Conservation (phyloP, 225 moss, liverwort and hornwort species). For the Marchantia polymorpha region DNA sequence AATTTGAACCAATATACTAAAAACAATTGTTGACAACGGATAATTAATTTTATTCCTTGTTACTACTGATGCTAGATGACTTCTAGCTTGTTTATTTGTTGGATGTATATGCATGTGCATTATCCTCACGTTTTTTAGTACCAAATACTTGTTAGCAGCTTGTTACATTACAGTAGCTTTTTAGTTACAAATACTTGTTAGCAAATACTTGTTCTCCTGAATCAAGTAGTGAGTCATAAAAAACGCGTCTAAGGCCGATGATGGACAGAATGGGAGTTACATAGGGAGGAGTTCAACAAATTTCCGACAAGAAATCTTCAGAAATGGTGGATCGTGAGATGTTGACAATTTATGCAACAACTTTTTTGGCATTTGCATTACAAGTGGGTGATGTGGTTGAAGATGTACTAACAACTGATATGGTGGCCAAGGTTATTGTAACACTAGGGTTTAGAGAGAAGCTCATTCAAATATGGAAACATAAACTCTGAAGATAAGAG, state of each 20-base stretch:
- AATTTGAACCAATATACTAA: slow-evolving; percentile 84
- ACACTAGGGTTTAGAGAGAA: too few species aligned
- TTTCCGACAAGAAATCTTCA: slow-evolving; percentile 42
- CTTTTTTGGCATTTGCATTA: slow-evolving; percentile 83
- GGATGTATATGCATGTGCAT: slow-evolving; percentile 64
- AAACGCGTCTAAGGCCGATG: slow-evolving; percentile 48
- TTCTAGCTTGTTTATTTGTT: slow-evolving; percentile 78
- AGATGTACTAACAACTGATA: too few species aligned
- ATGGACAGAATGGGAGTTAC: slow-evolving; percentile 46
- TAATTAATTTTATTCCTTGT: slow-evolving; percentile 63
- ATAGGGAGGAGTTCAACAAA: slow-evolving; percentile 29
- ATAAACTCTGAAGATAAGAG: too few species aligned
- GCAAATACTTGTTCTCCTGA: too few species aligned
- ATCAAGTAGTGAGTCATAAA: slow-evolving; percentile 94
- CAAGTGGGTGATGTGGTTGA: slow-evolving; percentile 88
- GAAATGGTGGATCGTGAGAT: slow-evolving; percentile 72
- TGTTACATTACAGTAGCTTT: too few species aligned
- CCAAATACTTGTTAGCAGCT: too few species aligned
- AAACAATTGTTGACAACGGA: slow-evolving; percentile 66
- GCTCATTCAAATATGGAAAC: too few species aligned
- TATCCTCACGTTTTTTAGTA: slow-evolving; percentile 87
- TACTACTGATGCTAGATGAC: slow-evolving; percentile 83
- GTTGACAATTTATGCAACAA: slow-evolving; percentile 90
- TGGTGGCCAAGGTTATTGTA: too few species aligned
- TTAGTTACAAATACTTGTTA: too few species aligned